Conservation (phyloP, 2,329 filamentous ascomycete species). For the Pseudodiploospora longispora region DNA sequence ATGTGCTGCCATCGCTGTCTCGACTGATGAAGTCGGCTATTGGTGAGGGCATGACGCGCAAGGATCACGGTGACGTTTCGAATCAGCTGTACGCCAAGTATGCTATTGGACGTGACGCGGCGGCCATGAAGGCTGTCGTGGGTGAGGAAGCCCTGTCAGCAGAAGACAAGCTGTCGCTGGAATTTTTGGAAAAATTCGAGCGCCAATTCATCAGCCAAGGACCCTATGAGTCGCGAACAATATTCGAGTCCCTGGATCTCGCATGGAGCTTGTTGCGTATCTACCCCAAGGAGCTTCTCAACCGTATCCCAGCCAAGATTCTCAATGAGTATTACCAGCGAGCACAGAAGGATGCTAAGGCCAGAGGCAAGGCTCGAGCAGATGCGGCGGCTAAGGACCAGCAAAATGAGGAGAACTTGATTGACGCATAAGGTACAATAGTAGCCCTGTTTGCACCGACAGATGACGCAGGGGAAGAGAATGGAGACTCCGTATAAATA, state of each 20-base stretch:
- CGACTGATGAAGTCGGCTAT: constrained; percentile 99
- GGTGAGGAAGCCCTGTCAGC: constrained; percentile 93
- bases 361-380: constrained; percentile 49
- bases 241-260: constrained; percentile 89
- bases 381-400: constrained; percentile 31
- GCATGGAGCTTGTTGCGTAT: constrained; percentile 95
- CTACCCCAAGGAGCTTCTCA: constrained; percentile 96
- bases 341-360: constrained; percentile 53
- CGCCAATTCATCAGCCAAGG: constrained; percentile 88
- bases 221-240: constrained; percentile 82
- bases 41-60: constrained; percentile 91
- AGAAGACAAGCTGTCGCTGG: constrained; percentile 94
- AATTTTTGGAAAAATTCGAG: constrained; percentile 98
- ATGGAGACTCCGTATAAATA: background rate
- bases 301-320: constrained; percentile 80
- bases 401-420: constrained; percentile 49
- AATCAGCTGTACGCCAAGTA: constrained; percentile 99
- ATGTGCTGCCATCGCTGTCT: constrained; percentile 93
- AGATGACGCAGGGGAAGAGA: too few relatives aligned
- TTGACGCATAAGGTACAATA: constrained; percentile 41
- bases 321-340: constrained; percentile 78
- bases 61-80: constrained; percentile 95
- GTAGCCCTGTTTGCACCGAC: too few relatives aligned
- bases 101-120: constrained; percentile 95
- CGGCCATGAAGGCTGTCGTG: constrained; percentile 98